Evolutionary conservation across 495 filamentous ascomycete species (phyloP), one percentile per base, ranked within the genome.

Genomic region (Cercophora samala): DNA sequence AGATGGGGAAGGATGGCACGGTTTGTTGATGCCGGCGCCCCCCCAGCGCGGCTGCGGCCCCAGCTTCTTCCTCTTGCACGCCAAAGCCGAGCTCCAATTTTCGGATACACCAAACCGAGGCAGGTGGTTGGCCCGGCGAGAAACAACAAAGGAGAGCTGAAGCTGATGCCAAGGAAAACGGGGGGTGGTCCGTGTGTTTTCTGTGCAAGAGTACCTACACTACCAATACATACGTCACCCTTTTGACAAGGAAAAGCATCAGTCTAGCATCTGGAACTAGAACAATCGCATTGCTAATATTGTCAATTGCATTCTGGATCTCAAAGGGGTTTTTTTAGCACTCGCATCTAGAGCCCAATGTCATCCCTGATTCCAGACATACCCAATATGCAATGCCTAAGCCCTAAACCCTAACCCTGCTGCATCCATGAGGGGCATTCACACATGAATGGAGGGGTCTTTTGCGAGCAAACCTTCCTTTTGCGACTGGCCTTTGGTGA

Each of bases 81-180:
- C 65, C 67, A 51, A 69, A 64, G 64, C 68, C 68, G 61, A 69
- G 74, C 70, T 76, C 70, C 71, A 71, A 46, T 69, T 69, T 73
- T 64, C 71, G 64, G 69, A 24, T 51, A 59, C 29, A 59, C 58
- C 70, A 64, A 72, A 69, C 74, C 73, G 73, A 76, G 74, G 73
- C 71, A 69, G 68, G 66, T 75, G 74, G 74, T 76, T 76, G 73
- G 74, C 71, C 71, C 69, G 71, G 64, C 68, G 68, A 72, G 66
- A 59, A 53, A 67, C 4, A 25, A 42, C 60, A 37, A 64, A 68
- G 60, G 60, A 61, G 60, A 53, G 25, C 53, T 54, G 53, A 52
- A 65, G 70, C 70, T 70, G 69, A 66, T 52, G 66, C 70, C 68
- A 74, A 69, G 67, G 66, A 63, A 29, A 23, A 25, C 26, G 60